Percentiles rank a stretch among this genome's conserved stretches.
phyloP scores from a whole-genome alignment of 2,329 filamentous ascomycete genomes.

The Scedosporium apiospermum region DNA sequence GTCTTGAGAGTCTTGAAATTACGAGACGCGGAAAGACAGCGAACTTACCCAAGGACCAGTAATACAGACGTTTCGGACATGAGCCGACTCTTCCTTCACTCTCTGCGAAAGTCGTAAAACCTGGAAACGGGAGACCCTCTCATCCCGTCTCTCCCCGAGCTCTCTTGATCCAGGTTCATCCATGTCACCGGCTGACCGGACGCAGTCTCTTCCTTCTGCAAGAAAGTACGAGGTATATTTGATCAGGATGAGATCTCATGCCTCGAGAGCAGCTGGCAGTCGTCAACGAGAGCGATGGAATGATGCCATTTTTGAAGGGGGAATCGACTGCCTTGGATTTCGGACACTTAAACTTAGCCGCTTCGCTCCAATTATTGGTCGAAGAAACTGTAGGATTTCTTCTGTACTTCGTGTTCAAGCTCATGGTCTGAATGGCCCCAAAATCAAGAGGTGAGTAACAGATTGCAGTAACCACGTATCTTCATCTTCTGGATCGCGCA shows the following conservation, averaged over 20 bases:
- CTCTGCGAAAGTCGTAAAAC: neutral
- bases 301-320: neutral
- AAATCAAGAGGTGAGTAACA: too few species aligned
- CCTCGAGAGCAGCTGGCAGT: neutral
- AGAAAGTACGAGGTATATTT: neutral
- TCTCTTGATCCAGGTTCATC: neutral
- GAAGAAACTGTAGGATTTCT: neutral
- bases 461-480: neutral
- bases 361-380: neutral
- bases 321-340: neutral
- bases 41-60: neutral
- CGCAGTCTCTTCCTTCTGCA: neutral
- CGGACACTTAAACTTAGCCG: too few species aligned
- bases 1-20: neutral
- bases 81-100: neutral
- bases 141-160: neutral
- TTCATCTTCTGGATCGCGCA: neutral
- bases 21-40: neutral
- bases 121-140: neutral
- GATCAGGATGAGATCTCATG: neutral
- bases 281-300: neutral
- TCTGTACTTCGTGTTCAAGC: neutral
- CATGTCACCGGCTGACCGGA: neutral
- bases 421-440: too few species aligned
- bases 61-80: too few species aligned